Evolutionary conservation across 805 yeast genomes (phyloP), one percentile per base, ranked within the genome.

Genomic region (Sugiyamaella marilandica): DNA sequence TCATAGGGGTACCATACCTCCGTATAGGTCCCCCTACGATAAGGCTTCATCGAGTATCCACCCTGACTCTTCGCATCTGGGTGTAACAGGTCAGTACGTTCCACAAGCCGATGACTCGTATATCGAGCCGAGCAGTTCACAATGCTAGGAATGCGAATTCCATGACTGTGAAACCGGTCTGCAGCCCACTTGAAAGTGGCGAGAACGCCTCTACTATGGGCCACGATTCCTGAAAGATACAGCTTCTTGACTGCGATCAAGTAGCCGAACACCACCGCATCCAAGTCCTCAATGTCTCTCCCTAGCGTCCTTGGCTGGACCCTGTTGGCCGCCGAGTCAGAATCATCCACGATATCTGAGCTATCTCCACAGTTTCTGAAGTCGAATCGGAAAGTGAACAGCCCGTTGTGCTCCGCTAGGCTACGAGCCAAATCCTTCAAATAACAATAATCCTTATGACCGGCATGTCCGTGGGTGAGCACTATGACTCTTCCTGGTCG

Each of bases 351-450:
- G 44, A 69, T 70, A 14, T 74, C 82, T 21, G 79, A 84, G 2
- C 95, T 87, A 53, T 78, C 81, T 1, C 97, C 98, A 66, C 94
- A 84, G 5, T 85, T 86, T 51, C 97, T 75, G 62, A 91, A 90
- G 67, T 91, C 97, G 59, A 90, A 82, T 58, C 97, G 72, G 47
- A 88, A 74, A 2, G 85, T 78, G 63, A 75, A 81, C 52, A 81
- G 71, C 0, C 95, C 95, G 54, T 77, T 65, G 13, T 77, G 76
- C 1, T 70, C 64, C 0, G 90, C 82, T 51, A 91, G 65, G 24
- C 68, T 69, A 26, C 78, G 77, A 0, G 95, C 91, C 43, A 88
- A 67, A 13, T 70, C 60, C 24, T 79, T 77, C 57, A 85, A 89
- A 67, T 85, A 90, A 54, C 87, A 81, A 65, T 87, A 85, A 70